A percentile compares a stretch with the other conserved stretches of the same genome.
phyloP scores from a whole-genome alignment of 176 grass and related monocot genomes.

The barley (Hordeum vulgare) region MorexV3_pseudomolecules_assembly NC_058523.1:41144863-41145362 shows the following conservation, averaged over 20 bases:
- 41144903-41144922: background rate
- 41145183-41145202: background rate
- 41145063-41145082: conserved; percentile 92
- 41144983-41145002: background rate
- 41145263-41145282: conserved; percentile 83
- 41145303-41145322: conserved; percentile 70
- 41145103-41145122: background rate
- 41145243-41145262: conserved; percentile 98
- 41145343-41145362: background rate
- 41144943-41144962: background rate
- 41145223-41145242: conserved; percentile 90
- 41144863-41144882: conserved; percentile 86
- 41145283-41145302: conserved; percentile 99
- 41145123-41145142: background rate
- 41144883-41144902: conserved; percentile 74
- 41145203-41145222: conserved; percentile 84
- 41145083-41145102: conserved; percentile 94
- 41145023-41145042: background rate
- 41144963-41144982: background rate
- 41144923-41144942: conserved; percentile 8
- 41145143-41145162: background rate
- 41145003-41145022: background rate
- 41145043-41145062: conserved; percentile 78
- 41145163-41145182: background rate
- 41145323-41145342: background rate